These are phyloP conservation scores for Nemania sp. DNA, from an alignment of 2,329 filamentous ascomycete genomes.

Conservation along the genomic window DNA sequence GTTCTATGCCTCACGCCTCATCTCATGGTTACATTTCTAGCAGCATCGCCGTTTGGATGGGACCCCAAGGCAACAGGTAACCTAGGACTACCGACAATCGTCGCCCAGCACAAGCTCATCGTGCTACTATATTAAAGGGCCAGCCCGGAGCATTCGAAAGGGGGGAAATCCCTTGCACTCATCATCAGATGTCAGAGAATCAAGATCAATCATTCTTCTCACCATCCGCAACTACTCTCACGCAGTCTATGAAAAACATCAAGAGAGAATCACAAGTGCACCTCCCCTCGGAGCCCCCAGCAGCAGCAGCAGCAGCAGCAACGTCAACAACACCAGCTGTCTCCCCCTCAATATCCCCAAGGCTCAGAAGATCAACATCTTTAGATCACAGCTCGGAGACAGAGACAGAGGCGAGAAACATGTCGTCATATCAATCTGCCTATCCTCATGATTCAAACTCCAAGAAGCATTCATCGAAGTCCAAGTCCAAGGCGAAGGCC, in stretches of 20 bases:
- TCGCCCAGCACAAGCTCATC: constrained; percentile 1
- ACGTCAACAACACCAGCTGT: constrained; percentile 21
- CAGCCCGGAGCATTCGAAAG: constrained; percentile 5
- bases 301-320: background rate
- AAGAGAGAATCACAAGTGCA: background rate
- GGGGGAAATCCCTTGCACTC: background rate
- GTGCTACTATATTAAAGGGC: constrained; percentile 14
- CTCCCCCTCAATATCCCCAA: constrained; percentile 26
- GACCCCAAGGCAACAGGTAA: constrained; percentile 16
- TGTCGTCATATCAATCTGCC: constrained; percentile 42
- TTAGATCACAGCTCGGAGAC: constrained; percentile 13
- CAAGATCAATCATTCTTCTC: constrained; percentile 16
- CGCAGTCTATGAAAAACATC: background rate
- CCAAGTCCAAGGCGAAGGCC: constrained; percentile 41
- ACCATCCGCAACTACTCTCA: background rate
- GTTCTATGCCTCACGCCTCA: constrained; percentile 16
- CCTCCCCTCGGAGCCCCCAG: background rate
- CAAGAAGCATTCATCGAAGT: constrained; percentile 44
- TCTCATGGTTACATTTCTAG: constrained; percentile 25
- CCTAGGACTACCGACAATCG: constrained; percentile 24
- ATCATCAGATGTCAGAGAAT: constrained; percentile 16
- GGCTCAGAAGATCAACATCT: constrained; percentile 1
- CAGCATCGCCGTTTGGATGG: constrained; percentile 18
- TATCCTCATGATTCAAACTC: constrained; percentile 43
- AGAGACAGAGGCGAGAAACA: constrained; percentile 25